Base-by-base conservation (phyloP, 345 rosid species). In the Arabis alpina region DNA sequence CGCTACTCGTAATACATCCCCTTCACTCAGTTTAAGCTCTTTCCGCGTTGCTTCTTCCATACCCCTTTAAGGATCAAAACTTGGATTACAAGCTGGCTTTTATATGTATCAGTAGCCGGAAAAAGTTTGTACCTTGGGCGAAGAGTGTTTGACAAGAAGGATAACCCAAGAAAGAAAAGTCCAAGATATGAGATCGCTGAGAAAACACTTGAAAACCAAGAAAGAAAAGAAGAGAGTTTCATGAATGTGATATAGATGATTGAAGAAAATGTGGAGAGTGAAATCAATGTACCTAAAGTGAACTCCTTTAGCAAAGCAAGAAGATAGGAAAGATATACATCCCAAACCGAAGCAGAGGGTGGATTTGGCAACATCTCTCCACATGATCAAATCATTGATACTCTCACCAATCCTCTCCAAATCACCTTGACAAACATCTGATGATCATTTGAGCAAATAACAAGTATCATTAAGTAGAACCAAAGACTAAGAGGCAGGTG, bases 281-380 rank as follows among this genome's bases (percentile, higher is more conserved):
- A 56, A 11, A 10, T 60, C 6, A 68, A 45, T 68, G 54, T 53
- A 90, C 97, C 92, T 88, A 74, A 89, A 89, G 82, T 54, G 81
- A 51, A 89, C 61, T 24, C 96, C 92, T 82, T 73, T 82, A 15
- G 98, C 79, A 70, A 93, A 86, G 82, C 89, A 87, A 81, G 97
- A 87, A 54, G 96, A 88, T 11, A 90, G 49, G 89, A 87, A 85
- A 68, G 84, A 82, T n/a, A 91, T 51, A 68, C 84, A 88, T 25
- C 98, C 96, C 8, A 93, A 65, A 27, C 97, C 98, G 61, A 90
- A 90, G 96, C 98, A 93, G 55, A 93, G 85, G 24, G 87, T 90
- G 36, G 98, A 88, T 67, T 86, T 93, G 5, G 97, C 89, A 60
- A 72, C 84, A 74, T 93, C 96, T 70, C 76, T 87, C 98, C 98